Conservation (phyloP, 2,329 filamentous ascomycete species). For the Penicillium paneum region DNA sequence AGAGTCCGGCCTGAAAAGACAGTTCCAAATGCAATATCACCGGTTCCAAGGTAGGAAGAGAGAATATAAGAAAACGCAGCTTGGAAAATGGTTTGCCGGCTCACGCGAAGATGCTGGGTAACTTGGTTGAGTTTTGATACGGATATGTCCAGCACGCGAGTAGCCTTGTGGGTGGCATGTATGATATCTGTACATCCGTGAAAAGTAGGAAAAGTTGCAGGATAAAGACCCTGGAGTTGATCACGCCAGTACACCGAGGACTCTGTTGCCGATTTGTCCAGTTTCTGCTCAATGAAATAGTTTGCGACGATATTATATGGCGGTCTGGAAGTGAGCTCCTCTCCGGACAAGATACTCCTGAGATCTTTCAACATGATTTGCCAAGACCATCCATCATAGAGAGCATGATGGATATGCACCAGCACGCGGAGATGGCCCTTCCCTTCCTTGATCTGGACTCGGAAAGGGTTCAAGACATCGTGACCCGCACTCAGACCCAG, state of each 20-base stretch:
- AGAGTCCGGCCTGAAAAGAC: constrained; percentile 79
- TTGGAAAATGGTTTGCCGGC: constrained; percentile 72
- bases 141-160: constrained; percentile 35
- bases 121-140: constrained; percentile 35
- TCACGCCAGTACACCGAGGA: constrained; percentile 67
- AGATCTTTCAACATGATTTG: constrained; percentile 71
- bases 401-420: constrained; percentile 70
- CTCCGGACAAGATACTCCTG: constrained; percentile 46
- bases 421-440: constrained; percentile 31
- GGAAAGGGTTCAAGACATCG: constrained; percentile 58
- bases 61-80: constrained; percentile 66
- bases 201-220: constrained; percentile 58
- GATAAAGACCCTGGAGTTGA: constrained; percentile 57
- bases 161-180: constrained; percentile 26
- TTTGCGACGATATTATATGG: constrained; percentile 60
- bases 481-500: constrained; percentile 34
- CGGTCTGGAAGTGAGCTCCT: constrained; percentile 43
- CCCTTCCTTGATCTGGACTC: constrained; percentile 52
- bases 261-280: constrained; percentile 34
- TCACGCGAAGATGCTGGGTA: constrained; percentile 48
- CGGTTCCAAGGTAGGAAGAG: constrained; percentile 58
- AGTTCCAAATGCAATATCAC: constrained; percentile 70
- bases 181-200: constrained; percentile 38
- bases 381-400: constrained; percentile 93
- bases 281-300: constrained; percentile 42